Evolutionary conservation across 371 early-diverging fungal species (phyloP), one percentile per base, ranked within the genome.

Genomic region (Capillidium heterosporum): DNA sequence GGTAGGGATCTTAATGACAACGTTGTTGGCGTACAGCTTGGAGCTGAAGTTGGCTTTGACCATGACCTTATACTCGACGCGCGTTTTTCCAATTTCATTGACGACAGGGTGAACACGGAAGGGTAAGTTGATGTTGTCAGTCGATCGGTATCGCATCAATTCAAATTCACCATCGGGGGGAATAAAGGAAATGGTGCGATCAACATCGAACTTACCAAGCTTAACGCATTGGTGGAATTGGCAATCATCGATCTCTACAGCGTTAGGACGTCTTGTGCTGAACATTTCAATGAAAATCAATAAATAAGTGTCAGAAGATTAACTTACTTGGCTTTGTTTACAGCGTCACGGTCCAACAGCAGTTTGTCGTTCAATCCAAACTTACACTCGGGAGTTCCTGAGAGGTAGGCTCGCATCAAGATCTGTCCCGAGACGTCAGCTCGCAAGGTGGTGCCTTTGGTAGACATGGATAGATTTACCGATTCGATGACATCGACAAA

Each of bases 151-250:
- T 61, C 82, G 74, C 91, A 91, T 91, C 52, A 91, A 72, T 66
- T 89, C 91, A 69, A 89, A 91, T 66, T 91, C 91, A 63, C 91
- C 91, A 65, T 91, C 91, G 1, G 89, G 89, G 29, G 91, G 91
- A 49, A 89, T 78, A 69, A 89, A 89, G 57, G 79, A 82, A 62
- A 91, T 91, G 5, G 82, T 85, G 49, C 87, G 69, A 43, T 86
- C 85, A 32, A 68, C 75, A 59, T 87, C 89, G 66, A 87, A 89
- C 57, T 78, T 81, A 21, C 83, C 83, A 23, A 90, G 67, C 56
- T 81, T 82, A 19, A 90, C 90, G 61, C 92, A 91, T 64, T 91
- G 92, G 61, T 91, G 91, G 68, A 91, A 91, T 65, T 91, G 87
- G 48, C 80, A 84, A 59, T 91, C 91, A 61, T 89, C 90, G 57